phyloP scores from a whole-genome alignment of 768 basidiomycete species.

The Mycena sanguinolenta region DNA sequence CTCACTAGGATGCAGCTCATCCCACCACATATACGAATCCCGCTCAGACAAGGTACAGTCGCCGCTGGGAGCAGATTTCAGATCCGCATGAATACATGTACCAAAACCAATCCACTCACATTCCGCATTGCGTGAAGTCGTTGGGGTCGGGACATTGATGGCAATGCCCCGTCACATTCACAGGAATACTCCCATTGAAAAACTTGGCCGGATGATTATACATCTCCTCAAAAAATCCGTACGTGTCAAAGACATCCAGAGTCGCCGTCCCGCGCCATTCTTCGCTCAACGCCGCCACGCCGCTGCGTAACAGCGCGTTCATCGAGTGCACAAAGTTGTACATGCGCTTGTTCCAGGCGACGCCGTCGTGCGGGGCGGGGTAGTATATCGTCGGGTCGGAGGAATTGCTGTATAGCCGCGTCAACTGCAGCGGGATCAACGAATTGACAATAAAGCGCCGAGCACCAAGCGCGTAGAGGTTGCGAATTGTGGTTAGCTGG shows the following conservation, averaged over 20 bases:
- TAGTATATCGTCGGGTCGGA: conserved; percentile 39
- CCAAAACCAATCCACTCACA: conserved; percentile 21
- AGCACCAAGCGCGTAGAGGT: conserved; percentile 38
- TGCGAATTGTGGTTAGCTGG: conserved; percentile 36
- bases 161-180: conserved; percentile 40
- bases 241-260: conserved; percentile 39
- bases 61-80: conserved; percentile 28
- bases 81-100: no score
- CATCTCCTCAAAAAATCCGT: conserved; percentile 39
- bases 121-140: conserved; percentile 31
- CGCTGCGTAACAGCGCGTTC: conserved; percentile 35
- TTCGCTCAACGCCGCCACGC: conserved; percentile 33
- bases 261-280: conserved; percentile 37
- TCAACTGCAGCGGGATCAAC: conserved; percentile 38
- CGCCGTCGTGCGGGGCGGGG: conserved; percentile 38
- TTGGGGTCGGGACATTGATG: conserved; percentile 40
- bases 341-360: conserved; percentile 40
- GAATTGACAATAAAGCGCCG: conserved; percentile 43
- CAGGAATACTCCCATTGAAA: conserved; percentile 42
- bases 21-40: conserved; percentile 42
- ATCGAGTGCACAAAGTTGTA: conserved; percentile 40
- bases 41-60: conserved; percentile 38
- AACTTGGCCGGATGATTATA: conserved; percentile 36
- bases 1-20: conserved; percentile 32
- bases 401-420: conserved; percentile 34